These are phyloP conservation scores for Isatis tinctoria DNA, from an alignment of 345 rosid genomes.

Conservation along the genomic window DNA sequence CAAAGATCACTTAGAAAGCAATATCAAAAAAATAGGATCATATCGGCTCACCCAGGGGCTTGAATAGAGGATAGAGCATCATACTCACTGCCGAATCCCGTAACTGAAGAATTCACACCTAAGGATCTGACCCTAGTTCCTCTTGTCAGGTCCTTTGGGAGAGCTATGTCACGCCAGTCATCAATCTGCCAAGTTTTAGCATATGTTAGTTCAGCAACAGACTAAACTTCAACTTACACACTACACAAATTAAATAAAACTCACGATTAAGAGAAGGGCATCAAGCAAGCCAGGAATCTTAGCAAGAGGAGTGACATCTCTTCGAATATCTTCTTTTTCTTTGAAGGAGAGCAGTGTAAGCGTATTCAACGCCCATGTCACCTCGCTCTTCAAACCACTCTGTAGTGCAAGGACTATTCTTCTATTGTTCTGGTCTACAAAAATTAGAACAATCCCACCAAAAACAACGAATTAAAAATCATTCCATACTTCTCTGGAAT, in stretches of 20 bases:
- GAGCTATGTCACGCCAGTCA: slow-evolving; percentile 88
- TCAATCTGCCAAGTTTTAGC: slow-evolving; percentile 57
- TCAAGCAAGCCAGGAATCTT: slow-evolving; percentile 96
- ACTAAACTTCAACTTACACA: not conserved
- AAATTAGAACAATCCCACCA: not conserved
- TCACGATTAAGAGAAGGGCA: slow-evolving; percentile 87
- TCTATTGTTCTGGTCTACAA: slow-evolving; percentile 71
- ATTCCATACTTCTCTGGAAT: not conserved
- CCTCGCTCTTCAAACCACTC: slow-evolving; percentile 93
- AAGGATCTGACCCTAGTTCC: slow-evolving; percentile 60
- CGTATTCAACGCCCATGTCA: slow-evolving; percentile 91
- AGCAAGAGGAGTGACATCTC: slow-evolving; percentile 72
- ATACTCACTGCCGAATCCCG: slow-evolving; percentile 79
- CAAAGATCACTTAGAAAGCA: not conserved
- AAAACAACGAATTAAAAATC: not conserved
- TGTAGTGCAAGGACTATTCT: slow-evolving; percentile 95
- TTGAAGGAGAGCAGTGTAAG: slow-evolving; percentile 93
- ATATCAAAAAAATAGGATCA: not conserved
- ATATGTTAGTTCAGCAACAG: not conserved
- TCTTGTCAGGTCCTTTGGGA: slow-evolving; percentile 61
- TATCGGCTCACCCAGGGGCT: slow-evolving; percentile 45
- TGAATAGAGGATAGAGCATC: slow-evolving; percentile 52
- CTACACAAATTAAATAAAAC: slow-evolving; percentile 19
- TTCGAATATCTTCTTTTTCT: slow-evolving; percentile 85
- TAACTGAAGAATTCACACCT: slow-evolving; percentile 58